Evolutionary conservation across 495 filamentous ascomycete species (phyloP).

Genomic region (Penicillium fimorum): DNA sequence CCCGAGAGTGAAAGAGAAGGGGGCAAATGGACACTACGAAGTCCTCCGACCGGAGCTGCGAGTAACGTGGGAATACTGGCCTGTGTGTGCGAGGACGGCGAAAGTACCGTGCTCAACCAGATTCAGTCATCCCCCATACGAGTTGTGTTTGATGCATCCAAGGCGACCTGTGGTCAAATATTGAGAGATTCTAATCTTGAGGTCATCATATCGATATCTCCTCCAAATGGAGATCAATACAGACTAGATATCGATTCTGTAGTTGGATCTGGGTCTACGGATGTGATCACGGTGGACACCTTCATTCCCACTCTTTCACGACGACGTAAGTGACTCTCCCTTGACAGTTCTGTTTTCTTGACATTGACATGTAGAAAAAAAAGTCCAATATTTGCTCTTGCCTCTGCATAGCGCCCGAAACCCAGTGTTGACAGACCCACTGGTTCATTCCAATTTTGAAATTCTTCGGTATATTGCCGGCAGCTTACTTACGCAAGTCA

Average conservation of each 20-base stretch:
- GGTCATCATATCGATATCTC: conserved; percentile 38
- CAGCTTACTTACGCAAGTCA: conserved; percentile 54
- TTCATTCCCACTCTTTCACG: conserved; percentile 68
- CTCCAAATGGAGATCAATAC: conserved; percentile 46
- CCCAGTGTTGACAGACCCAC: conserved; percentile 56
- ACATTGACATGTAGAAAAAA: conserved; percentile 2
- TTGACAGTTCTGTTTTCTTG: conserved; percentile 29
- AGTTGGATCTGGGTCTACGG: conserved; percentile 61
- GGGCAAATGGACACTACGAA: conserved; percentile 74
- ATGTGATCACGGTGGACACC: conserved; percentile 65
- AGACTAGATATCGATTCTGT: conserved; percentile 58
- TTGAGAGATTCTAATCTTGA: conserved; percentile 35
- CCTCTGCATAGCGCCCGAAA: conserved; percentile 70
- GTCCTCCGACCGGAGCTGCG: conserved; percentile 52
- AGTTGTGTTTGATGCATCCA: conserved; percentile 41
- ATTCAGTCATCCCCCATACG: conserved; percentile 33
- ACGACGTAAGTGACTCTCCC: conserved; percentile 51
- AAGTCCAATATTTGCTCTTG: conserved; percentile 56
- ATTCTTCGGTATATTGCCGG: conserved; percentile 71
- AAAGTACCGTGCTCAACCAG: conserved; percentile 26
- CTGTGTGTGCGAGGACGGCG: conserved; percentile 72
- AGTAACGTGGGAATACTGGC: conserved; percentile 66
- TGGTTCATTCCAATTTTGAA: conserved; percentile 56
- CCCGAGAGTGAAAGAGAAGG: conserved; percentile 75
- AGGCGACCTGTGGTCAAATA: conserved; percentile 29